Evolutionary conservation across 805 yeast genomes (phyloP), one percentile per base, ranked within the genome.

Genomic region (Yarrowia yakushimensis): DNA sequence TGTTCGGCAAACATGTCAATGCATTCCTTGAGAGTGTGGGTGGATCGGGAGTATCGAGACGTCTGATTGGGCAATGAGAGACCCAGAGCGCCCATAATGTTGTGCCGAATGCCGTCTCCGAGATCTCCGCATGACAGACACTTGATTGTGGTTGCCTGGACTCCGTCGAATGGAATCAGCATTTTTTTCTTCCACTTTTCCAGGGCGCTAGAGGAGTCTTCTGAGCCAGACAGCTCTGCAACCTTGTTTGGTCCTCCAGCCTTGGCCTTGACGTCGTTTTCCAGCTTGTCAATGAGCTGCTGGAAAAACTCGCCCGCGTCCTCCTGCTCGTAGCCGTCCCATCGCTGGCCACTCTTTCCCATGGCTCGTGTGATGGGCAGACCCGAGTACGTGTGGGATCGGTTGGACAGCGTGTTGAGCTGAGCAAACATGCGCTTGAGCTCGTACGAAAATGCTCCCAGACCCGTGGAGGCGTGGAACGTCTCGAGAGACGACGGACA

Each of bases 241-340:
- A 6, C 20, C 36, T 45, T n/a, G 13, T 23, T 8, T 28, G 31
- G 17, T 10, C n/a, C 31, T n/a, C 52, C 28, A 11, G 15, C n/a
- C 50, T 62, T 37, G 25, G 52, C 52, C 62, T 60, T 50, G 39
- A 65, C 63, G 18, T 73, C 76, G 28, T 67, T 69, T 59, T 74
- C 77, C 23, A 74, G 63, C 9, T 71, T 69, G 17, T 65, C 63
- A 48, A 74, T 65, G 15, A 74, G 63, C 66, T 72, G 83, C 52
- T 92, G 97, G 76, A 92, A 92, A 70, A 92, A 92, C 72, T 92
- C 98, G 74, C 92, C 97, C 0, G 97, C 97, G 76, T 92, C 98
- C 73, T 92, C 97, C 75, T 92, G 98, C 70, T 89, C 90, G 71
- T 90, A 90, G 1, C 97, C 94, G 62, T 84, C 74, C 68, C 91